Conservation (phyloP, 2,329 filamentous ascomycete genomes). For the Hyphodiscus sp. region DNA sequence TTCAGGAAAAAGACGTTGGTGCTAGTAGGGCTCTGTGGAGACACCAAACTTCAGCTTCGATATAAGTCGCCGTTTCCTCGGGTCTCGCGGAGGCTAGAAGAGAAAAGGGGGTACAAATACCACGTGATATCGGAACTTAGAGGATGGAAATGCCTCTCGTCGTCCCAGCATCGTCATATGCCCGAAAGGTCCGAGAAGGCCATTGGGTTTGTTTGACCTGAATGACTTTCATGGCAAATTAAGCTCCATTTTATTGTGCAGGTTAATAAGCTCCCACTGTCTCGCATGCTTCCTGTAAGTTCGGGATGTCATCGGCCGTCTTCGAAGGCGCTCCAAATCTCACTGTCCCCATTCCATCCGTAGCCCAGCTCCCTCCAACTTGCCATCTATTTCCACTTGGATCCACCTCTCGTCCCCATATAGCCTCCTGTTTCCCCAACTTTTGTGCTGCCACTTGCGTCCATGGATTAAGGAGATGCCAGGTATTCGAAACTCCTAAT, state of each 20-base stretch:
- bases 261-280: constrained; percentile 18
- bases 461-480: constrained; percentile 56
- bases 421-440: constrained; percentile 55
- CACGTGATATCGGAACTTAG: background rate
- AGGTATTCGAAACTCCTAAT: constrained; percentile 53
- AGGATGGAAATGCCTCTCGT: background rate
- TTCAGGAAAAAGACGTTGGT: background rate
- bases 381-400: constrained; percentile 64
- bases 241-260: background rate
- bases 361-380: constrained; percentile 48
- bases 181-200: too few species aligned
- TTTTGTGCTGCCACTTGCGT: constrained; percentile 50
- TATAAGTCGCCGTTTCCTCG: background rate
- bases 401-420: constrained; percentile 55
- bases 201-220: background rate
- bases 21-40: background rate
- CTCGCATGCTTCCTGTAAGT: constrained; percentile 43
- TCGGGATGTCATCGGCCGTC: constrained; percentile 47
- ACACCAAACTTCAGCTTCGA: background rate
- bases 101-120: background rate
- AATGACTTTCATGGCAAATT: background rate
- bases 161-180: background rate
- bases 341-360: constrained; percentile 35
- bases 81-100: background rate
- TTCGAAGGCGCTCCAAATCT: constrained; percentile 44